A percentile compares a stretch with the other conserved stretches of the same genome.
These are phyloP conservation scores for Lignosus rhinocerotis DNA, from an alignment of 1,284 basidiomycete species.

Conservation along the genomic window DNA sequence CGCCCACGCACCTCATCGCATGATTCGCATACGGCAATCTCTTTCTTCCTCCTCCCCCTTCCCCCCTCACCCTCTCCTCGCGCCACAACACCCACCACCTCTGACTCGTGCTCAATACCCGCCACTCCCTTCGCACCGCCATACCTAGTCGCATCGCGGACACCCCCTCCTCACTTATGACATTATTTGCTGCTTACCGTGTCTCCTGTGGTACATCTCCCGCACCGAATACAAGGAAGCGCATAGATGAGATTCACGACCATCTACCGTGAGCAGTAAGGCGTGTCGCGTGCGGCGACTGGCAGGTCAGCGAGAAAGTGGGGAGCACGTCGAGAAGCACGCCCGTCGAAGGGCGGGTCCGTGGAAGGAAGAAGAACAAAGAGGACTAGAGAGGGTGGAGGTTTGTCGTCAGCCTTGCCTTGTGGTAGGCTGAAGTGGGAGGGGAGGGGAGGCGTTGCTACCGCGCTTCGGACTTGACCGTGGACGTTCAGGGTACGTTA, in stretches of 20 bases:
- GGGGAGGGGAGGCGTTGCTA: slow-evolving; percentile 1
- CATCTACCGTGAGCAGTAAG: not conserved
- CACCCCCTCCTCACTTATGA: slow-evolving; percentile 27
- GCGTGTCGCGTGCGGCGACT: not conserved
- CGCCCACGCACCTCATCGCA: slow-evolving; percentile 19
- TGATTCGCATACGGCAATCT: slow-evolving; percentile 20
- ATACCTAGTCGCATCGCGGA: slow-evolving; percentile 6
- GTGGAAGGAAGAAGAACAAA: not conserved
- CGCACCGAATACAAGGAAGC: slow-evolving; percentile 27
- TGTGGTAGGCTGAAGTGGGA: not conserved
- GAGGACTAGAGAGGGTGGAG: not conserved
- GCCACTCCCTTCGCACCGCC: not conserved
- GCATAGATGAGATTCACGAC: slow-evolving; percentile 21
- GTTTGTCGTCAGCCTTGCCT: slow-evolving; percentile 5
- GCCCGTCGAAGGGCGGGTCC: not conserved
- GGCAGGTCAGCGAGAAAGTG: not conserved
- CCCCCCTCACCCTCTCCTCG: not conserved
- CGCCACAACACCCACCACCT: not conserved
- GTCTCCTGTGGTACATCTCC: slow-evolving; percentile 19
- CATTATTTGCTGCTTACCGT: slow-evolving; percentile 29
- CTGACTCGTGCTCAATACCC: slow-evolving; percentile 20
- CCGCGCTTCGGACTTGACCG: slow-evolving; percentile 1
- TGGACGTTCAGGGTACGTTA: too few species aligned
- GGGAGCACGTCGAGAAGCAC: not conserved
- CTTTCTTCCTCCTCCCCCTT: not conserved